Evolutionary conservation across 1,139 yeast genomes (phyloP), one percentile per base, ranked within the genome.

Genomic region (Sugiyamaella novakii): DNA sequence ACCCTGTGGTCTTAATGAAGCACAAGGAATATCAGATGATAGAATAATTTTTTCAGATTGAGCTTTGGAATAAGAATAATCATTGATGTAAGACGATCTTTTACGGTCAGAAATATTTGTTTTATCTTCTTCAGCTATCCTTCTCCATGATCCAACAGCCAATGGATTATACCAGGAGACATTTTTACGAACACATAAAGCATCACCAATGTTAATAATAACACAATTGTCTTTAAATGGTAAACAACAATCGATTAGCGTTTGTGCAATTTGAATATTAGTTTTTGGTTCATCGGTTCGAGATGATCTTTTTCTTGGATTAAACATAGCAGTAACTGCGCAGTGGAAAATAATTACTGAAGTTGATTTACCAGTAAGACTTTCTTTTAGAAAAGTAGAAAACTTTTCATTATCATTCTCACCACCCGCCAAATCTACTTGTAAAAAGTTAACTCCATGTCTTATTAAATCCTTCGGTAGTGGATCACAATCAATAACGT

Each of bases 391-490:
- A 10, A 31, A 51, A 51, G 8, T 36, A 28, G 21, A 49, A 52
- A 21, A 59, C 43, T 18, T 48, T 49, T n/a, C 43, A 36, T 15
- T 48, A 6, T 15, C 30, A 2, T 7, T 5, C 3, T n/a, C 27
- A 7, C 15, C 24, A 4, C 19, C 31, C 22, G 28, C 15, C 37
- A 62, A 49, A 29, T 63, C 61, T 3, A 57, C 36, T 11, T 49
- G 43, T 24, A 51, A 38, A 39, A 33, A 55, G 14, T 28, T 40
- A 5, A 54, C 65, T 2, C 65, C 66, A 36, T 62, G 60, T 27
- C 55, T 52, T 17, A 48, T 18, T 31, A 66, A 37, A 47, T 66
- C 69, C 6, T 51, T 42, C 6, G 68, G 65, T 10, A 58, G 55
- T 8, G 51, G 53, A 5, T 43, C 34, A 10, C 54, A 55, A 15